Evolutionary conservation across 768 basidiomycete species (phyloP).

Genomic region (Rhizopogon vesiculosus): DNA sequence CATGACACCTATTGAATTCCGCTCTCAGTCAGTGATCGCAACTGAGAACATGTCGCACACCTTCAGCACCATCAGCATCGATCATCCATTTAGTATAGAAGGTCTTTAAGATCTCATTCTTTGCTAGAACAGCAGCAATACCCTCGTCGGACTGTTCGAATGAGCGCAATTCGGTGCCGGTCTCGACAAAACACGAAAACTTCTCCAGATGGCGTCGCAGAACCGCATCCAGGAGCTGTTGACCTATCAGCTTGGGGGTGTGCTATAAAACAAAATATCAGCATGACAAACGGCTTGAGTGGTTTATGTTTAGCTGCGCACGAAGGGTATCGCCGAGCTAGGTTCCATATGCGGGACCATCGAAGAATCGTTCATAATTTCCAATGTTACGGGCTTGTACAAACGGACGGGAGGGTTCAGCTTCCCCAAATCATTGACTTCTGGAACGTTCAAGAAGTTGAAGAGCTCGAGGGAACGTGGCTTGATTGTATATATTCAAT

Average conservation of each 20-base stretch:
- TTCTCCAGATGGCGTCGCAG: too few species aligned
- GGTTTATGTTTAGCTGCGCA: not conserved
- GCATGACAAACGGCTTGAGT: too few species aligned
- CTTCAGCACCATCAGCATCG: slow-evolving; percentile 34
- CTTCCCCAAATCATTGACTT: slow-evolving; percentile 27
- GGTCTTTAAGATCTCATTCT: slow-evolving; percentile 13
- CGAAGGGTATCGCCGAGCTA: not conserved
- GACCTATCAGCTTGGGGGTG: slow-evolving; percentile 3
- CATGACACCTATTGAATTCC: slow-evolving; percentile 14
- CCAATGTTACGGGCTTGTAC: slow-evolving; percentile 19
- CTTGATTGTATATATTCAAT: slow-evolving; percentile 14
- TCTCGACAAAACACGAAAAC: slow-evolving; percentile 24
- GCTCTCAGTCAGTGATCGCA: too few species aligned
- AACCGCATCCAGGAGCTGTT: slow-evolving; percentile 22
- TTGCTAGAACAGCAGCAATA: slow-evolving; percentile 25
- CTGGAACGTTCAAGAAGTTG: slow-evolving; percentile 31
- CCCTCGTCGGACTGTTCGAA: slow-evolving; percentile 29
- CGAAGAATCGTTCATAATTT: not conserved
- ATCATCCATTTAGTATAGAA: slow-evolving; percentile 24
- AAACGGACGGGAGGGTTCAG: slow-evolving; percentile 22
- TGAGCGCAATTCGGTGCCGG: slow-evolving; percentile 26
- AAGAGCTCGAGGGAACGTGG: slow-evolving; percentile 40
- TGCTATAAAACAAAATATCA: not conserved
- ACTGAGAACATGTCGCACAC: slow-evolving; percentile 6
- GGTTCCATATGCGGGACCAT: slow-evolving; percentile 1